Evolutionary conservation across 2,329 filamentous ascomycete species (phyloP).

Genomic region (Xylariaceae sp.): DNA sequence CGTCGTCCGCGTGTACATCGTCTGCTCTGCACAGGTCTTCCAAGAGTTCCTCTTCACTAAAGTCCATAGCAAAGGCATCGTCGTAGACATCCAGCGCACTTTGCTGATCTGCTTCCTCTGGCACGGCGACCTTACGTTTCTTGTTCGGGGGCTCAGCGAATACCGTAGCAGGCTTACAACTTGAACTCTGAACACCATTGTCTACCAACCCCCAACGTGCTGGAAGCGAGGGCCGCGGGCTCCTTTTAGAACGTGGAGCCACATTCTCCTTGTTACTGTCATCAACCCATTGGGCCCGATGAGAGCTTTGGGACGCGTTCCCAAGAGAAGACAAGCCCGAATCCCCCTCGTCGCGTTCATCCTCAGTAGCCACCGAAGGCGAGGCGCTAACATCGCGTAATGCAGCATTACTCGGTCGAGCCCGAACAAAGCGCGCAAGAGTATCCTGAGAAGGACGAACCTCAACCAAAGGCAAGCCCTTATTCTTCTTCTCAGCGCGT

Average conservation of each 20-base stretch:
- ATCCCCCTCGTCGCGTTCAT: not conserved
- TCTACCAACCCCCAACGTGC: not conserved
- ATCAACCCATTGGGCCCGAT: not conserved
- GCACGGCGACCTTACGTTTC: slow-evolving; percentile 8
- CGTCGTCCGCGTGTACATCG: not conserved
- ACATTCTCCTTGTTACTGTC: slow-evolving; percentile 15
- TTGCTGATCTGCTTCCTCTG: not conserved
- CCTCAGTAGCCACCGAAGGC: not conserved
- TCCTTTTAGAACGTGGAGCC: not conserved
- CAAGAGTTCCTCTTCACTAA: slow-evolving; percentile 10
- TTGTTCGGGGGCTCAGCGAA: slow-evolving; percentile 7
- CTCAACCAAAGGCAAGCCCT: slow-evolving; percentile 50
- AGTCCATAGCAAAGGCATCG: slow-evolving; percentile 11
- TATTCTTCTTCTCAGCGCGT: slow-evolving; percentile 47
- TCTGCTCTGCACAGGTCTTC: slow-evolving; percentile 10
- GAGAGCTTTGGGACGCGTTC: not conserved
- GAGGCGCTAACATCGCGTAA: slow-evolving; percentile 6
- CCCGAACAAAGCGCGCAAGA: slow-evolving; percentile 49
- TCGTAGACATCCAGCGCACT: not conserved
- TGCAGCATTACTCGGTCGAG: slow-evolving; percentile 13
- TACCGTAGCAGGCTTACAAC: not conserved
- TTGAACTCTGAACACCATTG: not conserved
- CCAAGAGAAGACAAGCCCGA: not conserved
- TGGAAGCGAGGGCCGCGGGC: not conserved
- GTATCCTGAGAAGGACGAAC: slow-evolving; percentile 55